A percentile compares a stretch with the other conserved stretches of the same genome.
These are phyloP conservation scores for Plasmodium inui DNA, from an alignment of 169 alveolate species.

Conservation along the genomic window DNA sequence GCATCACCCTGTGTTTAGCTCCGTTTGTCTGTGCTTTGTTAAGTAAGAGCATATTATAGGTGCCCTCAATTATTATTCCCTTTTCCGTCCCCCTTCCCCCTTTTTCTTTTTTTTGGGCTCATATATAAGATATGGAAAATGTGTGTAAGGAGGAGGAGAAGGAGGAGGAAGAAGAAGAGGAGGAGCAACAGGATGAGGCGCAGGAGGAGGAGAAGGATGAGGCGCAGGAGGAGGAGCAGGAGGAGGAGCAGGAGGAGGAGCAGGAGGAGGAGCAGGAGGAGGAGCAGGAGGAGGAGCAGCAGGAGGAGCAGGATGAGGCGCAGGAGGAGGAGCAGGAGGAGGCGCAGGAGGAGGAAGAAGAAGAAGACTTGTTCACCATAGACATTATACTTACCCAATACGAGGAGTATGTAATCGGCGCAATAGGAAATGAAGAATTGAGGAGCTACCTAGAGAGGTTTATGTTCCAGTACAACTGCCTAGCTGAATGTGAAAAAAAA, in stretches of 20 bases:
- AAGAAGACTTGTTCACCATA: constrained; percentile 9
- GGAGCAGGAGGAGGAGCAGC: too few relatives aligned
- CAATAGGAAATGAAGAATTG: constrained; percentile 22
- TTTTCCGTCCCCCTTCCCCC: not conserved
- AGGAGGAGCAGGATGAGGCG: too few relatives aligned
- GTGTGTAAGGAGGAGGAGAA: constrained; percentile 1
- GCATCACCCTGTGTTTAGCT: not conserved
- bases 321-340: too few relatives aligned
- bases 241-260: too few relatives aligned
- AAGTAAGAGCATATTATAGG: not conserved
- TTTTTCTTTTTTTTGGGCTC: not conserved
- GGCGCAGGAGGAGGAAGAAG: not conserved
- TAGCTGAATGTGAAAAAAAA: constrained; percentile 61
- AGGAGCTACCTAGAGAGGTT: constrained; percentile 13
- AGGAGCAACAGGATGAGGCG: too few relatives aligned
- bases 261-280: too few relatives aligned
- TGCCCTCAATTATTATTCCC: not conserved
- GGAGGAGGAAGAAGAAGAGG: too few relatives aligned
- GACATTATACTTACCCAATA: constrained; percentile 18
- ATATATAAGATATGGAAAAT: constrained; percentile 51
- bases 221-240: too few relatives aligned
- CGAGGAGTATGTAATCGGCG: not conserved
- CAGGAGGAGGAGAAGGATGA: too few relatives aligned
- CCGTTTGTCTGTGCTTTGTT: not conserved
- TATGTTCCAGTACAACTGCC: constrained; percentile 50